A percentile compares a stretch with the other conserved stretches of the same genome.
phyloP scores from a whole-genome alignment of 306 rosid species.

The Datisca glomerata region DNA sequence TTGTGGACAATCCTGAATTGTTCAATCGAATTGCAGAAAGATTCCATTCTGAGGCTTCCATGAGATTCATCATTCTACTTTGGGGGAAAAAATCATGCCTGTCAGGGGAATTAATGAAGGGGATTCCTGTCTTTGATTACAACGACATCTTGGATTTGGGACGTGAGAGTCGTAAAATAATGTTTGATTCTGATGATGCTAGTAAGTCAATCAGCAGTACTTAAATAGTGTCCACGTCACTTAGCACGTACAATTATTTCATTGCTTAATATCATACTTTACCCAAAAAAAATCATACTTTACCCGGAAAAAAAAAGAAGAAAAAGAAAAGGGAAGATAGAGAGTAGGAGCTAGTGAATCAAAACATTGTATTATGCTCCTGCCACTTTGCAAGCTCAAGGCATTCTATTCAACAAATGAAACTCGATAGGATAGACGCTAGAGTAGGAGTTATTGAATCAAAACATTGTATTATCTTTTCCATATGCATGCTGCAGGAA shows the following conservation, averaged over 20 bases:
- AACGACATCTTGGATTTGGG: conserved; percentile 55
- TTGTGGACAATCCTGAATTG: conserved; percentile 73
- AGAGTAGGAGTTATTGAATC: no score
- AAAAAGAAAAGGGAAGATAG: no score
- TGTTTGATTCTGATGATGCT: conserved; percentile 29
- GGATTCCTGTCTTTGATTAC: conserved; percentile 44
- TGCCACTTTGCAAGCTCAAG: no score
- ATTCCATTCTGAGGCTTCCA: conserved; percentile 40
- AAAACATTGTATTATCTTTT: no score
- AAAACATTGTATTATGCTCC: no score
- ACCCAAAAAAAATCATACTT: no score
- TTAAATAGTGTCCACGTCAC: no score
- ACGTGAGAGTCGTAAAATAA: conserved; percentile 38
- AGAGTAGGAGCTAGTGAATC: no score
- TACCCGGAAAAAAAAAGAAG: no score
- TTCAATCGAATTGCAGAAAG: conserved; percentile 51
- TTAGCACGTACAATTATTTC: conserved; percentile 2
- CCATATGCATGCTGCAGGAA: no score
- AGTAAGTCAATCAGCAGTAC: conserved; percentile 42
- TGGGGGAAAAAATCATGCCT: conserved; percentile 84
- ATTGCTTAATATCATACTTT: not conserved
- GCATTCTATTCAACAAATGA: no score
- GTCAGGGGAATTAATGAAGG: conserved; percentile 25
- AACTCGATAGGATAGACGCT: no score
- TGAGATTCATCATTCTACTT: conserved; percentile 68